Conservation (phyloP, 2,329 filamentous ascomycete species). For the Colletotrichum lentis region DNA sequence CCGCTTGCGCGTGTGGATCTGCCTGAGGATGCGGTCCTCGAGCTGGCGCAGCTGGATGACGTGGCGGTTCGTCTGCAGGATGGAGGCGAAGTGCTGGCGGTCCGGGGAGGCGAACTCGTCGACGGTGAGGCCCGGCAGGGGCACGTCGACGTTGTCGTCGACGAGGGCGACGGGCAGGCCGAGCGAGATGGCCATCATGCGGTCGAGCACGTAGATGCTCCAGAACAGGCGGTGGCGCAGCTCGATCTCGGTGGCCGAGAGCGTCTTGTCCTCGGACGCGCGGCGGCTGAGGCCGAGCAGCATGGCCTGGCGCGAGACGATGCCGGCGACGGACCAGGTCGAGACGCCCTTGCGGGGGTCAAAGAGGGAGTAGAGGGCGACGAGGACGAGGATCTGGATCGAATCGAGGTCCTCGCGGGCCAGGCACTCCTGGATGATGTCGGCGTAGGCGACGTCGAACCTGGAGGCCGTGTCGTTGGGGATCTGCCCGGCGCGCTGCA, state of each 20-base stretch:
- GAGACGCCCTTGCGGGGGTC: constrained; percentile 50
- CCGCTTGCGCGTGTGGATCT: constrained; percentile 48
- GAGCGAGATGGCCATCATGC: constrained; percentile 54
- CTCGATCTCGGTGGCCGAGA: constrained; percentile 44
- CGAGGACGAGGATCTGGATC: constrained; percentile 52
- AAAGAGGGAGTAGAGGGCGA: constrained; percentile 55
- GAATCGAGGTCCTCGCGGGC: constrained; percentile 48
- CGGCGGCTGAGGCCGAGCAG: constrained; percentile 50
- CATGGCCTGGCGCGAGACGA: constrained; percentile 52
- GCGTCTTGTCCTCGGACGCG: constrained; percentile 42
- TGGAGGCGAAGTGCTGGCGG: constrained; percentile 49
- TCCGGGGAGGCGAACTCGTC: constrained; percentile 55
- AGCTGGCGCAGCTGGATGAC: constrained; percentile 55
- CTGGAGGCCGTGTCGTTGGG: constrained; percentile 45
- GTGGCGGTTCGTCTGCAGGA: constrained; percentile 55
- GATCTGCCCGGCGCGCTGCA: constrained; percentile 54
- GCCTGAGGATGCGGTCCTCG: constrained; percentile 52
- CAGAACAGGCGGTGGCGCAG: constrained; percentile 53
- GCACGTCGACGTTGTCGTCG: constrained; percentile 52
- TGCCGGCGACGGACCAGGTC: constrained; percentile 52
- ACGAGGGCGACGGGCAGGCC: constrained; percentile 52
- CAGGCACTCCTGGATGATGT: constrained; percentile 54
- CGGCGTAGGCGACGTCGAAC: constrained; percentile 51
- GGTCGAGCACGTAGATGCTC: constrained; percentile 56
- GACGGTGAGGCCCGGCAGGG: constrained; percentile 55